Base-by-base conservation (phyloP, 805 yeast genomes). In the Zygosaccharomyces lentus region DNA sequence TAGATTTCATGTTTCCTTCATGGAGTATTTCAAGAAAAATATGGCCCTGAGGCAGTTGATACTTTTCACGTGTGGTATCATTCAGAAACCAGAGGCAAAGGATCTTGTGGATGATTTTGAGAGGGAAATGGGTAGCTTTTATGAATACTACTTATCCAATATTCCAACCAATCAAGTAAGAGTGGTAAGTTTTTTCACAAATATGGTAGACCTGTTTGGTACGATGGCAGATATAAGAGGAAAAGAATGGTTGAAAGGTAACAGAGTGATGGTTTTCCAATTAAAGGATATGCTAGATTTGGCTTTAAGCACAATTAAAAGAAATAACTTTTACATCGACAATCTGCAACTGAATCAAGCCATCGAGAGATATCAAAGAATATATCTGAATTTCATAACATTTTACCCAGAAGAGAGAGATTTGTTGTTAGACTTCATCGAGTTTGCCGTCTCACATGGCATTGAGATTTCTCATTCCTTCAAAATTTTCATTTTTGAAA, bases 271-370 rank as follows among this genome's bases (percentile, higher is more conserved):
- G 51, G 27, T 64, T 16, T 50, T 58, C 23, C 60, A 62, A 29
- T 27, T 66, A 21, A 54, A 59, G 37, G 53, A 55, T 7, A 61
- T 66, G 65, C 51, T 64, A 12, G 45, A 39, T 9, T 37, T 58
- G 13, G 59, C 65, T 2, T 34, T 59, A 9, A 44, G 50, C n/a
- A 56, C 62, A 3, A 57, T 62, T 8, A 50, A 51, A 10, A 56
- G 55, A 23, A 60, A 59, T 31, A 40, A 51, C 1, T 63, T 65
- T 39, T 62, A 63, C 43, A 55, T 63, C 37, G 70, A 66, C 15
- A 87, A 82, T 49, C 76, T 89, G 58, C 87, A 84, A 58, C 72
- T 87, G 3, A 82, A 77, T 27, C 89, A 84, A 58, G 80, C 93
- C 0, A 68, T 85, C 21, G 74, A 74, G 19, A 80, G 76, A 45